Evolutionary conservation across 768 basidiomycete species (phyloP), one percentile per base, ranked within the genome.

Genomic region (Termitomyces sp.): DNA sequence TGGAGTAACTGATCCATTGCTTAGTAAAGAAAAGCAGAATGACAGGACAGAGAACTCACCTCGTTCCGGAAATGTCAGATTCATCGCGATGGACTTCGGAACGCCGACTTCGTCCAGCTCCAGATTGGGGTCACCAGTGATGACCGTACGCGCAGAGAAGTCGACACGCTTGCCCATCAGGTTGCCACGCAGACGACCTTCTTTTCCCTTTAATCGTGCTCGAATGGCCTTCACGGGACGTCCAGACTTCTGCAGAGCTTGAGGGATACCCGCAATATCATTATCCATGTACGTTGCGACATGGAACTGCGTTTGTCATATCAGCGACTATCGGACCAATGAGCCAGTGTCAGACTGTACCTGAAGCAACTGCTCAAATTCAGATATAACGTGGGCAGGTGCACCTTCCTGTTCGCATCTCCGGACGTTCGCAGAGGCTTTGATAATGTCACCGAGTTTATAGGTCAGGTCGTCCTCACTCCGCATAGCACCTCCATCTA

Each of bases 221-320:
- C 97, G 93, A 65, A 99, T 98, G 37, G 97, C 95, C 72, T 99
- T 99, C 58, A 99, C 90, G 28, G 97, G 95, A 57, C 97, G 84
- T 31, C 97, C 97, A 42, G 93, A 95, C 72, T 98, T 98, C 67
- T 98, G 97, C 62, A 96, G 74, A 2, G 97, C 94, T 67, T 98
- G 96, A 1, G 97, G 97, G 37, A 98, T 92, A 45, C 97, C 97
- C 35, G 97, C 94, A 56, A 98, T 95, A 67, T 98, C 95, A 67
- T 99, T 99, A 68, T 99, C 97, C 96, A 99, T 99, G 69, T 98
- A 99, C 0, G 97, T 98, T 3, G 97, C 97, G 58, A 98, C 94
- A 67, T 99, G 97, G 69, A 95, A 99, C 93, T 97, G 62, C 12
- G 58, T 35, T 10, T 42, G 8, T 47, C 38, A 1, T 5, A n/a